Conservation (phyloP, 495 filamentous ascomycete species). For the Neurospora sp. region DNA sequence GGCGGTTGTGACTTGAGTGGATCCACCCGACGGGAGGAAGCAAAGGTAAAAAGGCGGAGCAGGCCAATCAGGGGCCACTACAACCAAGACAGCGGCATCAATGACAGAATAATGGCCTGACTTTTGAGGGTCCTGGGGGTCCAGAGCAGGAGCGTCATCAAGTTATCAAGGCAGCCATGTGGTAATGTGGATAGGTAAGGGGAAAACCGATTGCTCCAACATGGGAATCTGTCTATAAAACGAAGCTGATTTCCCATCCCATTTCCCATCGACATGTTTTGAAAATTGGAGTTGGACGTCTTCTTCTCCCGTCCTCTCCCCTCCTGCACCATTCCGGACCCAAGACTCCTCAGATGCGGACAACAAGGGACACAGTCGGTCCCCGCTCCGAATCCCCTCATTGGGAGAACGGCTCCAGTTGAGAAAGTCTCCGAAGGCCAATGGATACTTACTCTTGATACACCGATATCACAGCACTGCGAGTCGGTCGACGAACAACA, state of each 20-base stretch:
- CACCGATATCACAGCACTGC: neutral
- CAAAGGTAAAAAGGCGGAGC: neutral
- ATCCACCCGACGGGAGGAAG: neutral
- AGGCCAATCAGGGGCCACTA: neutral
- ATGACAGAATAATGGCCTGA: slow-evolving; percentile 12
- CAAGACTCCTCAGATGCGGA: neutral
- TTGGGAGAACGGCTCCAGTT: neutral
- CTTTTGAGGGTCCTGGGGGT: too few relatives aligned
- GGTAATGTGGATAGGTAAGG: neutral
- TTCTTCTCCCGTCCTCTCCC: neutral
- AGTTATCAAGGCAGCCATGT: neutral
- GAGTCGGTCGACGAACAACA: neutral
- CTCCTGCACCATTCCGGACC: neutral
- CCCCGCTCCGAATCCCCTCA: neutral
- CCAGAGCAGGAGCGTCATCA: neutral
- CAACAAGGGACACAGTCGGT: neutral
- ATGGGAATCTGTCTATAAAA: neutral
- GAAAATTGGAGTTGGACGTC: neutral
- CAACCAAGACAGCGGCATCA: neutral
- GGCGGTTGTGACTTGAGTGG: neutral
- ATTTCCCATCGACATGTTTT: neutral
- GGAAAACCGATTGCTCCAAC: neutral
- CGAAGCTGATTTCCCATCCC: neutral
- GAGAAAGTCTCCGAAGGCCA: neutral
- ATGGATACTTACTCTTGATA: neutral